Base-by-base conservation (phyloP, 352 stramenopile genomes). In the Phytopythium aichiense region DNA sequence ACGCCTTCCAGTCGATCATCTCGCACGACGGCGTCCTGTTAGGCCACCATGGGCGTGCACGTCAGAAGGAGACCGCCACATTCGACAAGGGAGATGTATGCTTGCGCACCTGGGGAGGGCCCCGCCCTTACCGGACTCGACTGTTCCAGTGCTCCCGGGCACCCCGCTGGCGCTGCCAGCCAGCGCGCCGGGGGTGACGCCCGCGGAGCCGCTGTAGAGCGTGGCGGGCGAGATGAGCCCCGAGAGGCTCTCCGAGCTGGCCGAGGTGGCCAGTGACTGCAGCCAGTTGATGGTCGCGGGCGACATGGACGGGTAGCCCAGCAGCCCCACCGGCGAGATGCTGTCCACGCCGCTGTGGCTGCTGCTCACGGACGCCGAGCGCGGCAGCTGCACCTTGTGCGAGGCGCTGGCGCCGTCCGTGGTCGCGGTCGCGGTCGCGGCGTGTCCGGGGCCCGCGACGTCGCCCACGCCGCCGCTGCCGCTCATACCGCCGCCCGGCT, bases 1-100 rank as follows among this genome's bases (percentile, higher is more conserved):
- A 91, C 57, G 80, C 77, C 60, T 94, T 94, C 84, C 84, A 94
- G 71, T 94, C 84, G 58, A 94, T 94, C 52, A 88, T 87, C 49
- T 91, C 84, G 53, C 81, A 87, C 30, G 83, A 90, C 25, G 78
- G 72, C 5, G 75, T 75, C 42, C 79, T 87, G 61, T 56, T 20
- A 15, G 18, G 40, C 18, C 22, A 61, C 33, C 40, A 57, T 8
- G 53, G 53, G 51, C 25, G 37, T 45, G 16, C 6, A 22, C 9
- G 42, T 49, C 42, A n/a, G 22, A 30, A 50, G 33, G 61, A 16
- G 8, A n/a, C 16, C 51, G n/a, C 4, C 20, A 52, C 13, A 28
- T 6, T 45, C 31, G 35, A 7, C 49, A 35, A 37, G 49, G 53
- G 15, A 54, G 23, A n/a, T 51, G 16, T 6, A 30, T 5, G 23